Percentiles rank a stretch among this genome's conserved stretches.
phyloP scores from a whole-genome alignment of 495 filamentous ascomycete species.

The Aspergillus sparsus region DNA sequence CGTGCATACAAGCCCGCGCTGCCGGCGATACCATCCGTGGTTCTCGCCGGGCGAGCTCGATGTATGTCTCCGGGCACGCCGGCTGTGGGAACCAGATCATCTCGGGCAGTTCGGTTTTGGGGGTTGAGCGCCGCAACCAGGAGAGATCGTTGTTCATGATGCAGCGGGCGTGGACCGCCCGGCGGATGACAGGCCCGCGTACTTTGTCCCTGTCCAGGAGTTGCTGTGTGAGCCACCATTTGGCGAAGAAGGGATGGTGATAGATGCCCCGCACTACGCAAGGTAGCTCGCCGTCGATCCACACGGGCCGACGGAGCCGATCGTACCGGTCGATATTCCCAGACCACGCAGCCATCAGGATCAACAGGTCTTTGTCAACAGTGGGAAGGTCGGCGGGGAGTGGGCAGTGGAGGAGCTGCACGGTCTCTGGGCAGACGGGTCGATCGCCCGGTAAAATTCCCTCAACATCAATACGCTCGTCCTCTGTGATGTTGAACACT shows the following conservation, averaged over 20 bases:
- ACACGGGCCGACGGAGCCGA: constrained; percentile 20
- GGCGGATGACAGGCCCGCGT: background rate
- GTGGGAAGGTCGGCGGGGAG: constrained; percentile 29
- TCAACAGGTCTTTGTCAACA: constrained; percentile 28
- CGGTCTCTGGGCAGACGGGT: constrained; percentile 1
- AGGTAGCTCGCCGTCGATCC: constrained; percentile 13
- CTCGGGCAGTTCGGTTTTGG: constrained; percentile 1
- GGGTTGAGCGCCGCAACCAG: background rate
- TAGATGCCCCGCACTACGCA: constrained; percentile 29
- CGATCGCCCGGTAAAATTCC: constrained; percentile 14
- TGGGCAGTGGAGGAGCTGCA: constrained; percentile 20
- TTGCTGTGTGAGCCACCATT: constrained; percentile 24
- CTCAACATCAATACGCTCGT: constrained; percentile 24
- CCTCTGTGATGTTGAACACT: constrained; percentile 28
- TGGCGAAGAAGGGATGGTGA: constrained; percentile 28
- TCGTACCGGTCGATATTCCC: constrained; percentile 31
- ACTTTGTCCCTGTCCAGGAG: background rate
- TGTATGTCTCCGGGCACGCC: background rate
- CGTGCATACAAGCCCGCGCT: constrained; percentile 12
- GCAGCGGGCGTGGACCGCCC: constrained; percentile 5
- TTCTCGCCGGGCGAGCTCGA: constrained; percentile 4
- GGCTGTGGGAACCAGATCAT: constrained; percentile 7
- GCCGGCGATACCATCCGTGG: background rate
- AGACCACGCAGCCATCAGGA: constrained; percentile 27
- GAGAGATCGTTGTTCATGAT: constrained; percentile 19